Evolutionary conservation across 306 rosid species (phyloP).

Genomic region (Coriaria nepalensis): DNA sequence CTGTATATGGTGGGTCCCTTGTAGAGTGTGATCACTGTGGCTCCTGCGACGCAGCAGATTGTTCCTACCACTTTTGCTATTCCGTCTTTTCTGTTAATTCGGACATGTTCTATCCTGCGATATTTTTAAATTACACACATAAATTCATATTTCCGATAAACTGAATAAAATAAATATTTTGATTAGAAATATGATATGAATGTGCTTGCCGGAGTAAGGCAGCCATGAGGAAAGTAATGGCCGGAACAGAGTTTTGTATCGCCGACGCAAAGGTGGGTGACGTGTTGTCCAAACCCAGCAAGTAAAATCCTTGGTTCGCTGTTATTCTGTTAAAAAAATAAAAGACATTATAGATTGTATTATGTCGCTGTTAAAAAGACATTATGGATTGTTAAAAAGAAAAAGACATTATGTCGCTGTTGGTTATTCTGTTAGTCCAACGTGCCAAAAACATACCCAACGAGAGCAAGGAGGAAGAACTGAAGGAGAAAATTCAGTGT

Average conservation of each 20-base stretch:
- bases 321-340: conserved; percentile 35
- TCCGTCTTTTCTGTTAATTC: conserved; percentile 41
- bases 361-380: background rate
- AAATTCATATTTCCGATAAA: too few relatives aligned
- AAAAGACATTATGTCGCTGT: too few relatives aligned
- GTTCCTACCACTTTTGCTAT: conserved; percentile 66
- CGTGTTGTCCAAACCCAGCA: conserved; percentile 53
- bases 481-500: conserved; percentile 43
- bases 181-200: background rate
- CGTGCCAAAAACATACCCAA: conserved; percentile 26
- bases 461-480: conserved; percentile 53
- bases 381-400: conserved; percentile 7
- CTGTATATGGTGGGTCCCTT: conserved; percentile 58
- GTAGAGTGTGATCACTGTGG: conserved; percentile 48
- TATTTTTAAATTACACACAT: background rate
- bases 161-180: conserved; percentile 2
- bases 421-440: too few relatives aligned
- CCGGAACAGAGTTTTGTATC: conserved; percentile 65
- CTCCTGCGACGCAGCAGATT: conserved; percentile 60
- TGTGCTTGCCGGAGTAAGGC: conserved; percentile 36
- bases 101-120: conserved; percentile 50
- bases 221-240: conserved; percentile 73
- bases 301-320: conserved; percentile 52
- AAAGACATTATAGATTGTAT: background rate
- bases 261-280: conserved; percentile 66